Base-by-base conservation (phyloP, 805 yeast genomes). In the Pachysolen tannophilus region DNA sequence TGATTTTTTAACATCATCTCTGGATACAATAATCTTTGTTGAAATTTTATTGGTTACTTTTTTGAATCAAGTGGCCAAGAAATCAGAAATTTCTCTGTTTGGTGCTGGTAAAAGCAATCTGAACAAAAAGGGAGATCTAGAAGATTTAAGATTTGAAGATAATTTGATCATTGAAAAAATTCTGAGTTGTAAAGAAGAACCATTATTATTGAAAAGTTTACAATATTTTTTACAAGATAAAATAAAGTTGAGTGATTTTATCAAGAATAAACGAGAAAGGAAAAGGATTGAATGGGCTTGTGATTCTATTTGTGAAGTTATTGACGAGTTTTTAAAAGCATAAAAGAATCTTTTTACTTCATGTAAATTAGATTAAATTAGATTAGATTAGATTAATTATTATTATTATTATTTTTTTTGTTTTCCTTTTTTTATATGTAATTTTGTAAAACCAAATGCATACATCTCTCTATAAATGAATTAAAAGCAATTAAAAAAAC, bases 21-120 rank as follows among this genome's bases (percentile, higher is more conserved):
- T 69, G 0, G 88, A 84, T 42, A 67, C 78, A 2, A 66, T 67
- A 26, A 55, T 86, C 15, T 85, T 90, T 47, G 41, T 85, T 43
- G 96, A 90, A 50, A 68, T 86, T 20, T 55, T 84, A 33, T 55
- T 88, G 34, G 79, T 82, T 18, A 74, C 81, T 6, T 65, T 86
- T 43, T 64, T 84, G 27, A 80, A 82, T 40, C 61, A 63, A 11
- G 46, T 82, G 7, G 94, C 75, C 8, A 80, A 75, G 50, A 72
- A 70, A 46, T 72, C 82, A 1, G 83, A 77, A 47, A 47, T 53
- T 11, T 65, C 60, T 40, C 51, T 61, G 1, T 59, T 62, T 38
- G 76, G 76, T 1, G 54, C 60, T 8, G 75, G 75, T 1, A 39
- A 55, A 7, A n/a, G n/a, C n/a, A n/a, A n/a, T n/a, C n/a, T n/a